Conservation (phyloP, 345 rosid species). For the Luvunga scandens region DNA sequence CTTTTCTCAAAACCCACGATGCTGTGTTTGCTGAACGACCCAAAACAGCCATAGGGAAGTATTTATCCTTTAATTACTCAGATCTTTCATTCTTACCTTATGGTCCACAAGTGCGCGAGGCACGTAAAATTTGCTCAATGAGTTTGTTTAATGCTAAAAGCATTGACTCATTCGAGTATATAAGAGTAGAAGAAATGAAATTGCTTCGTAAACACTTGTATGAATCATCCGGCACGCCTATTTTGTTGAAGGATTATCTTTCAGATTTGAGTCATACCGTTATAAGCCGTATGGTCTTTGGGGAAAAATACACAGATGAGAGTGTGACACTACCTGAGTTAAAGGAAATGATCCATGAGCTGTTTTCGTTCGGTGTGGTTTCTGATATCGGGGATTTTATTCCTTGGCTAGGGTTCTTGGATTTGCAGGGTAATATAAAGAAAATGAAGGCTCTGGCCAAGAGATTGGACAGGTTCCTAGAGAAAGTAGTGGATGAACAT, state of each 20-base stretch:
- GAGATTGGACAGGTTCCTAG: slow-evolving; percentile 57
- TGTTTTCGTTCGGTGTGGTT: slow-evolving; percentile 56
- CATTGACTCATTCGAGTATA: slow-evolving; percentile 55
- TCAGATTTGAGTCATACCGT: slow-evolving; percentile 46
- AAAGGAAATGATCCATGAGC: slow-evolving; percentile 66
- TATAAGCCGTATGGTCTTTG: too few species aligned
- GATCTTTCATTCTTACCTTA: slow-evolving; percentile 62
- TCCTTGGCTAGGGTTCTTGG: slow-evolving; percentile 57
- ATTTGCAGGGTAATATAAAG: slow-evolving; percentile 59
- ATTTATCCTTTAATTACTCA: slow-evolving; percentile 60
- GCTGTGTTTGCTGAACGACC: slow-evolving; percentile 45
- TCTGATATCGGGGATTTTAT: slow-evolving; percentile 63
- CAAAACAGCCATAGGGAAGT: slow-evolving; percentile 52
- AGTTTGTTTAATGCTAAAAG: slow-evolving; percentile 60
- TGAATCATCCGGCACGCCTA: slow-evolving; percentile 12
- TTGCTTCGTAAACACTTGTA: slow-evolving; percentile 25
- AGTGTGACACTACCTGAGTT: slow-evolving; percentile 51
- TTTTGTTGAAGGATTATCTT: slow-evolving; percentile 42
- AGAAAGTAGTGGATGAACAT: slow-evolving; percentile 40
- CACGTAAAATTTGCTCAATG: slow-evolving; percentile 53
- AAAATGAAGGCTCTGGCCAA: slow-evolving; percentile 58
- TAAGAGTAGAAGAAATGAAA: slow-evolving; percentile 45
- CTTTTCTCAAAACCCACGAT: slow-evolving; percentile 59
- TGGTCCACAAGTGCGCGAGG: slow-evolving; percentile 65
- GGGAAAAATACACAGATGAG: slow-evolving; percentile 52